phyloP scores from a whole-genome alignment of 2,329 filamentous ascomycete species.

The Zymoseptoria brevis region DNA sequence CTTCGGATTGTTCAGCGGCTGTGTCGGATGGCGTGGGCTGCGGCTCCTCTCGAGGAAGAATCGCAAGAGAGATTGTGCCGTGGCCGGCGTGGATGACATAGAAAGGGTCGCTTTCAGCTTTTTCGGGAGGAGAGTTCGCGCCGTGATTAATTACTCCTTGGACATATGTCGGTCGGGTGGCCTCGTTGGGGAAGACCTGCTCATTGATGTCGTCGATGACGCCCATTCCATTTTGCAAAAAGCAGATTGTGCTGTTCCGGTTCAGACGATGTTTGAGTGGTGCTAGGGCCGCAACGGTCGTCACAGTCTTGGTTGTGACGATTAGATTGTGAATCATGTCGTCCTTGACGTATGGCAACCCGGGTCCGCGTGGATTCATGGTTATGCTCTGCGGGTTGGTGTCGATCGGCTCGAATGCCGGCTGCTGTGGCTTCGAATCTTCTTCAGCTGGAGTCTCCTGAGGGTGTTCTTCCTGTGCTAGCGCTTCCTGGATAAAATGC shows the following conservation, averaged over 20 bases:
- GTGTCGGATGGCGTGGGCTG: conserved; percentile 1
- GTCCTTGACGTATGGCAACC: conserved; percentile 3
- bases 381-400: neutral
- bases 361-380: neutral
- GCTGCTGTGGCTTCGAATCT: neutral
- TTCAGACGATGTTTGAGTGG: conserved; percentile 60
- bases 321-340: conserved; percentile 65
- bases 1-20: neutral
- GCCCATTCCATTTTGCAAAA: conserved; percentile 77
- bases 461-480: no score
- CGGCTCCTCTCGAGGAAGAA: conserved; percentile 36
- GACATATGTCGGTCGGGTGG: conserved; percentile 65
- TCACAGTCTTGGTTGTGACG: conserved; percentile 65
- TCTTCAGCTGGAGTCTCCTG: neutral
- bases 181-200: conserved; percentile 59
- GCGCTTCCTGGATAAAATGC: neutral
- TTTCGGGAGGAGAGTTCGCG: conserved; percentile 36
- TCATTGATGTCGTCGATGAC: conserved; percentile 69
- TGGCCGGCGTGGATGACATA: conserved; percentile 50
- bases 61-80: conserved; percentile 51
- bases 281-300: conserved; percentile 59
- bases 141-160: conserved; percentile 59
- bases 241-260: conserved; percentile 60
- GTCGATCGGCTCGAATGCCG: neutral
- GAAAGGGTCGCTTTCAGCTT: conserved; percentile 36